Percentiles rank a stretch among this genome's conserved stretches.
These are phyloP conservation scores for Sporothrix luriei DNA, from an alignment of 2,329 filamentous ascomycete genomes.

Conservation along the genomic window DNA sequence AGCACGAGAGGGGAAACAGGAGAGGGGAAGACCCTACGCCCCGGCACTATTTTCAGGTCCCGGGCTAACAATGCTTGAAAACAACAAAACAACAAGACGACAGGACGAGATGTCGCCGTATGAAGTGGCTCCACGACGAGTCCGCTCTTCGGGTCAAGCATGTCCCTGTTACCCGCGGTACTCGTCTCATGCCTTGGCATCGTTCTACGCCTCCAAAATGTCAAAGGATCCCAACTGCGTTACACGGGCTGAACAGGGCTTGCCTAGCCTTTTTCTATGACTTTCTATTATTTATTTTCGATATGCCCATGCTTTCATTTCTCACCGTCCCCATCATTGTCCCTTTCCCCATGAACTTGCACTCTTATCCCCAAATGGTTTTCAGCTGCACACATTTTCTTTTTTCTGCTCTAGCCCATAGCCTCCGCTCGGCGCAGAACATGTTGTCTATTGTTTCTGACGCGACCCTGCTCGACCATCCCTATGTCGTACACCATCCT, in stretches of 20 bases:
- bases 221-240: background rate
- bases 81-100: background rate
- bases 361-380: background rate
- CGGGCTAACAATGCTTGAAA: background rate
- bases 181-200: background rate
- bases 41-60: background rate
- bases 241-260: background rate
- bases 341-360: background rate
- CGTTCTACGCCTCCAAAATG: too few relatives aligned
- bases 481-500: background rate
- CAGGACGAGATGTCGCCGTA: background rate
- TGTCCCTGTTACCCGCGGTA: background rate
- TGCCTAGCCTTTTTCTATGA: background rate
- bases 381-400: constrained; percentile 12
- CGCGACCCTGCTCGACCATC: constrained; percentile 3
- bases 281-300: background rate
- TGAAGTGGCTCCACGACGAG: background rate
- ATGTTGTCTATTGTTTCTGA: constrained; percentile 1
- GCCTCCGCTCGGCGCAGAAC: constrained; percentile 7
- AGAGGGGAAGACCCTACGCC: background rate
- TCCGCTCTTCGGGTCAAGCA: background rate
- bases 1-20: constrained; percentile 3
- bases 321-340: background rate
- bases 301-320: background rate
- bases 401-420: background rate